Evolutionary conservation across 2,329 filamentous ascomycete genomes (phyloP), one percentile per base, ranked within the genome.

Genomic region (Penicillium sumatraense): DNA sequence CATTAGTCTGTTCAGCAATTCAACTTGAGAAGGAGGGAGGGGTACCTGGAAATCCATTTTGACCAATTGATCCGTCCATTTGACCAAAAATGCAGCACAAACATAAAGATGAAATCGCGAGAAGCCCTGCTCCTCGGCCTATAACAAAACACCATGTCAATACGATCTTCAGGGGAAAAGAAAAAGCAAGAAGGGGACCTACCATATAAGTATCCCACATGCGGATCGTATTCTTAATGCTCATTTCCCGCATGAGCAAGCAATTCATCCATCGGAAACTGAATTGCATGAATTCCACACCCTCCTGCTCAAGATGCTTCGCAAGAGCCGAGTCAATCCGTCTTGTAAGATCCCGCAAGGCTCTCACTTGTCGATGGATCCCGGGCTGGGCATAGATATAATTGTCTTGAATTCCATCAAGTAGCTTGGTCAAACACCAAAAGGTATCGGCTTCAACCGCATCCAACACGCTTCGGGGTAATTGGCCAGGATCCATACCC

Each of bases 151-250:
- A 56, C 56, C 49, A 58, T 62, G 62, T 49, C 23, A 41, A n/a
- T 35, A 14, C 11, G 27, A 16, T 5, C 27, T 47, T 23, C 14
- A 18, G 52, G 16, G 21, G 21, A 38, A 38, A 5, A 10, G 16
- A 11, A 16, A 26, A 3, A 9, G 36, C 36, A 5, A 24, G 4
- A 41, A 16, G 27, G 9, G 20, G 33, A 44, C 49, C 77, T 80
- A 97, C 93, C 79, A 99, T 85, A 78, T 99, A 99, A 23, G 95
- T 99, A 75, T 99, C 95, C 95, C 95, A 99, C 95, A 99, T 99
- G 65, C 95, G 84, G 61, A 99, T 96, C 0, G 92, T 97, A 72
- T 97, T 98, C 73, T 88, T 90, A 54, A 99, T 93, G 71, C 90
- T 96, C 62, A 99, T 90, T 77, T 99, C 95, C 60, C 95, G 86